Base-by-base conservation (phyloP, 371 early-diverging fungal genomes). In the Rhizopus stolonifer region DNA sequence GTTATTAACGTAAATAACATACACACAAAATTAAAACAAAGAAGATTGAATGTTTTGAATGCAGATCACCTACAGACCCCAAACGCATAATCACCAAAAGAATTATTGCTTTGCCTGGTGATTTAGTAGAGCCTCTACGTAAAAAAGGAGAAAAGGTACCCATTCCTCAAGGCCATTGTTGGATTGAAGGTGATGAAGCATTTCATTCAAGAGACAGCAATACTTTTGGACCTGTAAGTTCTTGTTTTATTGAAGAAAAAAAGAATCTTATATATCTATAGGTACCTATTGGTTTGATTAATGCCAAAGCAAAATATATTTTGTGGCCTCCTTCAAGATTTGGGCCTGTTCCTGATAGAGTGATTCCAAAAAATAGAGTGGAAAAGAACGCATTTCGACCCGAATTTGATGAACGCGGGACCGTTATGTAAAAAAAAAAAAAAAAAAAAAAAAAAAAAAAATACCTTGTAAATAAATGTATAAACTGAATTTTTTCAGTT, bases 131-230 rank as follows among this genome's bases (percentile, higher is more conserved):
- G 36, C 89, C 91, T 17, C 58, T 83, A 33, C 63, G 62, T 18
- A 61, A 57, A n/a, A 54, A 54, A 14, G 55, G 58, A 18, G 58
- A 60, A 55, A 48, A 68, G 49, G 80, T 92, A 1, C 64, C 77
- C 49, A 74, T 95, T 8, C 96, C 96, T 22, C 74, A 70, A 64
- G 96, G 96, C 2, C 89, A 93, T 64, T 89, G 89, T 61, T 95
- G 96, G 96, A 80, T 94, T 40, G 96, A 95, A 72, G 88, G 91
- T 18, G 96, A 95, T 61, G 94, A 93, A 62, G 76, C 82, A 29
- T 90, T 87, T 61, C 88, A 88, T 65, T 91, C 91, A 49, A 78
- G 74, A 51, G 96, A 95, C 56, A 91, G 91, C 61, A 93, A 92
- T 66, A 58, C 76, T 3, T 94, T 88, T 74, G 96, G 96, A 49